Percentiles rank a stretch among this genome's conserved stretches.
phyloP scores from a whole-genome alignment of 306 rosid species.

The Mimosa pudica region DNA sequence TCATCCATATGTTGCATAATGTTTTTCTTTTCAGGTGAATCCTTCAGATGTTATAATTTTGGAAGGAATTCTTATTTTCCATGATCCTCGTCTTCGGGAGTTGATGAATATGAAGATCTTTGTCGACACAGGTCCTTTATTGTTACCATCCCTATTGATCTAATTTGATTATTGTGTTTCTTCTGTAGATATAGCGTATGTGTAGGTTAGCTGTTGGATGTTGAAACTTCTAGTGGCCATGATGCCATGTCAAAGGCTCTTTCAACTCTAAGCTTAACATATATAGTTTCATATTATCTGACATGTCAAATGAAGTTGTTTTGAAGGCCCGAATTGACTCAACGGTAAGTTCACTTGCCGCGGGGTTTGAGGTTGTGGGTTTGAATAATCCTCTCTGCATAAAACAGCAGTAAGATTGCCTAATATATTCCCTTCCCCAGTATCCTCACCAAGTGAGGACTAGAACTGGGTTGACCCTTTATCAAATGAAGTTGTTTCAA shows the following conservation, averaged over 20 bases:
- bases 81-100: slow-evolving; percentile 92
- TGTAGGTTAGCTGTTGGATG: not conserved
- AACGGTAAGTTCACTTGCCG: too few species aligned
- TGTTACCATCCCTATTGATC: slow-evolving; percentile 27
- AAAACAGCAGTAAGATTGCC: too few species aligned
- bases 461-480: too few species aligned
- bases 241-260: not conserved
- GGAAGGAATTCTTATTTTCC: slow-evolving; percentile 98
- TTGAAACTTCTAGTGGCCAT: not conserved
- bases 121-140: slow-evolving; percentile 97
- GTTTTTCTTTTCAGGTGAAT: slow-evolving; percentile 65
- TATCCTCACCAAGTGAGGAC: too few species aligned
- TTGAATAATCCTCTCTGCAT: too few species aligned
- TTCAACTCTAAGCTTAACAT: not conserved
- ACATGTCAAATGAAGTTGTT: slow-evolving; percentile 8
- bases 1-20: not conserved
- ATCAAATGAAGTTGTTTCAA: slow-evolving; percentile 19
- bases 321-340: not conserved
- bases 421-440: too few species aligned
- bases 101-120: slow-evolving; percentile 99
- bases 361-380: too few species aligned
- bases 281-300: not conserved
- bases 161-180: slow-evolving; percentile 19
- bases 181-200: not conserved
- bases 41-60: slow-evolving; percentile 97